These are phyloP conservation scores for Trifolium pratense DNA, from an alignment of 306 rosid genomes.

Conservation along the genomic window DNA sequence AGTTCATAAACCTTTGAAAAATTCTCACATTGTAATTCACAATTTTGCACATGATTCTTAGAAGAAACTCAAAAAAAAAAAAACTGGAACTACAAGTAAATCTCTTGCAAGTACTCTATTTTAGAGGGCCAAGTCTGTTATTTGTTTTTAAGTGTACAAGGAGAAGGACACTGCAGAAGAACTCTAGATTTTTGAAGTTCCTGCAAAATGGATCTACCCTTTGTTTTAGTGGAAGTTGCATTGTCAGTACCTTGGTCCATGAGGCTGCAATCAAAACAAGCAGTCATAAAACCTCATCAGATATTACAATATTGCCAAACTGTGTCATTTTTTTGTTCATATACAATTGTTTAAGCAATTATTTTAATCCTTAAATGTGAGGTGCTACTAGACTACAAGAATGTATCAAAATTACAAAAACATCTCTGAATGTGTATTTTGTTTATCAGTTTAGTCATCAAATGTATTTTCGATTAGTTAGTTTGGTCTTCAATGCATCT, in stretches of 20 bases:
- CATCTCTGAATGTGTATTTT: too few relatives aligned
- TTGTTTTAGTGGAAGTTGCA: constrained; percentile 24
- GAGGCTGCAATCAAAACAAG: constrained; percentile 56
- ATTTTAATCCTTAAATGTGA: too few relatives aligned
- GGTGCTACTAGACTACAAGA: too few relatives aligned
- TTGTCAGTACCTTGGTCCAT: constrained; percentile 55
- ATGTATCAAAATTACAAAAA: too few relatives aligned
- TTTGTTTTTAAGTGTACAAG: background rate
- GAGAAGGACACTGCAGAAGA: constrained; percentile 6
- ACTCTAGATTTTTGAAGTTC: constrained; percentile 27
- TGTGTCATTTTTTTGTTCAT: too few relatives aligned
- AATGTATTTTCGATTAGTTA: too few relatives aligned
- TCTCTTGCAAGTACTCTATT: constrained; percentile 24
- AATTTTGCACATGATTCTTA: background rate
- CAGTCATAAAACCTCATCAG: constrained; percentile 38
- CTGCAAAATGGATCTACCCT: background rate
- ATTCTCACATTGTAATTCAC: constrained; percentile 28
- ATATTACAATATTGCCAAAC: constrained; percentile 12
- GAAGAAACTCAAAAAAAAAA: constrained; percentile 17
- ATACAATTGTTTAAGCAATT: too few relatives aligned
- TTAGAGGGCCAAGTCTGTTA: constrained; percentile 15
- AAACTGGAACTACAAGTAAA: constrained; percentile 41
- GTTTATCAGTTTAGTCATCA: too few relatives aligned
- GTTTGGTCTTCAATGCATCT: too few relatives aligned
- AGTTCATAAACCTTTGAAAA: constrained; percentile 22